Evolutionary conservation across 1,284 basidiomycete genomes (phyloP), one percentile per base, ranked within the genome.

Genomic region (Porodaedalea pini): DNA sequence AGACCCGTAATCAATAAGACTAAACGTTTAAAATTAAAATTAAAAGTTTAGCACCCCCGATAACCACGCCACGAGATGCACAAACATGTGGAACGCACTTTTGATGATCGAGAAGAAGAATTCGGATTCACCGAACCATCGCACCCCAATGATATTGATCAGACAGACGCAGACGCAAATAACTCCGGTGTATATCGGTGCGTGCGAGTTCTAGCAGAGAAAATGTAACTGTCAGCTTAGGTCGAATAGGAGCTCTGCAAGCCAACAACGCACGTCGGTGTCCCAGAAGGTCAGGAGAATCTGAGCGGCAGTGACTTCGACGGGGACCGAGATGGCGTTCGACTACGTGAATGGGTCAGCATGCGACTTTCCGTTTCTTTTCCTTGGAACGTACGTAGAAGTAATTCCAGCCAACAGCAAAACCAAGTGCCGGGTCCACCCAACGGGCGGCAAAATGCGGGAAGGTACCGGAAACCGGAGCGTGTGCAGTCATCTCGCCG

Each of bases 221-320:
- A 32, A 48, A 15, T n/a, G 13, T n/a, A 48, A 27, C 13, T 39
- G 39, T 54, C 8, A 43, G 43, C 4, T 31, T 48, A 2, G 17
- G 15, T 47, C 45, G 10, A 44, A 23, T n/a, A n/a, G n/a, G n/a
- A n/a, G 17, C 23, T 32, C 19, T 17, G 41, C 56, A 29, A 51
- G 27, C 50, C 39, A 37, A 13, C 6, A 39, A 62, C 76, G 51
- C 53, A 83, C 83, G 58, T 86, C 71, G 8, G 65, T 50, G 68
- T 91, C 88, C 92, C 92, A 94, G 73, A 86, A 93, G 1, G 81
- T 78, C 59, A 92, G 73, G 43, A 94, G 71, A 54, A 92, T 81
- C 32, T 61, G 59, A n/a, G 55, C 59, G 10, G 59, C 59, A n/a
- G 59, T 61, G n/a, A 61, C 48, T 47, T 61, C 59, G 19, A 61